Conservation (phyloP, 202 grass and related monocot species). For the Carex arenaria region DNA sequence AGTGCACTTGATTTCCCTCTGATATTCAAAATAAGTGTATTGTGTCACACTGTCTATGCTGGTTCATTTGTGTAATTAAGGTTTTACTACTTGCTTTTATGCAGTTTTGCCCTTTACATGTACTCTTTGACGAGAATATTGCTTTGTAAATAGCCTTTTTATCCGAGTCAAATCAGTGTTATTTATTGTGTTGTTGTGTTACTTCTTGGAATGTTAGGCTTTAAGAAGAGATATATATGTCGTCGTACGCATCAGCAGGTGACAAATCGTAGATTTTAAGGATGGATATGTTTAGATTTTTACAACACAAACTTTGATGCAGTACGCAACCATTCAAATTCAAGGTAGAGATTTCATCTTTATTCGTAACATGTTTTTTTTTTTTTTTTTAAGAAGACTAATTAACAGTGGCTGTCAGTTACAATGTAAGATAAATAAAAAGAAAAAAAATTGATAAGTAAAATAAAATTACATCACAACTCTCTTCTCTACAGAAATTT, state of each 20-base stretch:
- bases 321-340: not conserved
- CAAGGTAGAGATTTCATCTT: not conserved
- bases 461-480: too few species aligned
- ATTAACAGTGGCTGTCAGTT: too few species aligned
- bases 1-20: not conserved
- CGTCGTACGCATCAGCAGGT: too few species aligned
- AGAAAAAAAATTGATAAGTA: too few species aligned
- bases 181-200: not conserved
- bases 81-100: not conserved
- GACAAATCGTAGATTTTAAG: too few species aligned
- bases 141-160: not conserved
- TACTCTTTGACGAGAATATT: too few species aligned
- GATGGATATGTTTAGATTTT: too few species aligned
- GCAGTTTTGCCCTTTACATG: too few species aligned
- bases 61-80: not conserved
- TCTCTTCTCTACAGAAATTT: too few species aligned
- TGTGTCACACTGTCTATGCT: not conserved
- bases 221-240: not conserved
- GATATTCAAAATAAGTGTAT: not conserved
- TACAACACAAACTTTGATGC: not conserved
- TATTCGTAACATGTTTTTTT: not conserved
- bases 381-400: too few species aligned
- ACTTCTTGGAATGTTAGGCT: not conserved
- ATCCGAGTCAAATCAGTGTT: not conserved
- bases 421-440: too few species aligned